Percentiles rank a stretch among this genome's conserved stretches.
These are phyloP conservation scores for Lentithecium fluviatile DNA, from an alignment of 495 filamentous ascomycete species.

Conservation along the genomic window DNA sequence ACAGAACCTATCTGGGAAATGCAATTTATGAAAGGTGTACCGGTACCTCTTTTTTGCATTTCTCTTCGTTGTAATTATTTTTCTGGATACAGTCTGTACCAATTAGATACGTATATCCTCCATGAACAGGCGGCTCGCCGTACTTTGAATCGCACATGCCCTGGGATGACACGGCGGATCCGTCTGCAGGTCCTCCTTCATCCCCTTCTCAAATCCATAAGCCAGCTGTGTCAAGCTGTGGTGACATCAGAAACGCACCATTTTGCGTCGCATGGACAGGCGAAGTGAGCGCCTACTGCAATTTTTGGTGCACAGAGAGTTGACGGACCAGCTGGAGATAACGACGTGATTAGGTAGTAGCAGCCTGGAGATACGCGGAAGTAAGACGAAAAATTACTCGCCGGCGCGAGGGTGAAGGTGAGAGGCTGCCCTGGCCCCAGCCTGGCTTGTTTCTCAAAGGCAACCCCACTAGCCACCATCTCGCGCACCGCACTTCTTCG, in stretches of 20 bases:
- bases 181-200: constrained; percentile 66
- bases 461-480: constrained; percentile 34
- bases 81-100: constrained; percentile 73
- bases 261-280: constrained; percentile 31
- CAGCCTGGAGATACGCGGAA: not conserved
- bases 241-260: constrained; percentile 20
- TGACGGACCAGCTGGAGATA: not conserved
- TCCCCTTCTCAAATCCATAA: constrained; percentile 34
- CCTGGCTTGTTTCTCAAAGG: constrained; percentile 4
- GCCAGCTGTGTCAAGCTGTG: not conserved
- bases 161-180: constrained; percentile 85
- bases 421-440: not conserved
- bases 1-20: too few species aligned
- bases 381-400: not conserved
- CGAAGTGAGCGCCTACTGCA: not conserved
- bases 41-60: constrained; percentile 58
- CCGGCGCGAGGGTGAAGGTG: constrained; percentile 3
- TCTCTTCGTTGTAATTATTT: constrained; percentile 84
- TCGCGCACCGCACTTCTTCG: constrained; percentile 1
- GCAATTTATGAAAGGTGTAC: too few species aligned
- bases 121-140: constrained; percentile 11
- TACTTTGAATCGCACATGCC: constrained; percentile 91
- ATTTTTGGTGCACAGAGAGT: not conserved
- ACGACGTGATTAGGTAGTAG: not conserved
- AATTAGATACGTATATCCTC: constrained; percentile 18